Evolutionary conservation across 1,139 yeast species (phyloP).

Genomic region (Pichia kudriavzevii): DNA sequence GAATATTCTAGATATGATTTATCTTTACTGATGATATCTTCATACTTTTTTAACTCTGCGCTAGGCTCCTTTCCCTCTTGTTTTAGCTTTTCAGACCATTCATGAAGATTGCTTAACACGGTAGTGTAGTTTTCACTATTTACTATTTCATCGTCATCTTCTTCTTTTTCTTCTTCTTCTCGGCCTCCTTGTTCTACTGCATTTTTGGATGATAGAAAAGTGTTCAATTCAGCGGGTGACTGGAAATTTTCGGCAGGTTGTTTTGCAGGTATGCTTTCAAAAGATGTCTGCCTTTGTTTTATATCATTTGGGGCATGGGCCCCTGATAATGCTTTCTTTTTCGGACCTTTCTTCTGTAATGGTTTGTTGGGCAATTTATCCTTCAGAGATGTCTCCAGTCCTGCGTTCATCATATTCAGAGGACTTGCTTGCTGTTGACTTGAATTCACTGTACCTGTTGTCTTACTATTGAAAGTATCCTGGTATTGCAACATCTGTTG

Average conservation of each 20-base stretch:
- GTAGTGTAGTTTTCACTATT: background rate
- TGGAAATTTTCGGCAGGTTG: background rate
- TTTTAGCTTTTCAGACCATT: conserved; percentile 51
- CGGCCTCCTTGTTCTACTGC: background rate
- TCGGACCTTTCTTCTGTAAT: conserved; percentile 13
- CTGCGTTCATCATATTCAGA: background rate
- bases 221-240: background rate
- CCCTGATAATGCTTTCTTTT: conserved; percentile 12
- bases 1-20: conserved; percentile 21
- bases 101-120: conserved; percentile 17
- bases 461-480: too few relatives aligned
- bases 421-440: too few relatives aligned
- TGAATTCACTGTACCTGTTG: too few relatives aligned
- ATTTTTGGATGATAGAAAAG: background rate
- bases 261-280: background rate
- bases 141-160: background rate
- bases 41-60: conserved; percentile 48
- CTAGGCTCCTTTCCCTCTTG: conserved; percentile 38
- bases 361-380: conserved; percentile 12
- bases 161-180: conserved; percentile 1
- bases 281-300: background rate
- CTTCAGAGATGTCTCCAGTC: conserved; percentile 2
- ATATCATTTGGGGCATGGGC: conserved; percentile 3
- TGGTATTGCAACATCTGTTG: too few relatives aligned
- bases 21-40: conserved; percentile 51